A percentile compares a stretch with the other conserved stretches of the same genome.
Evolutionary conservation across 2,329 filamentous ascomycete species (phyloP).

Genomic region (Mollisiaceae sp.): DNA sequence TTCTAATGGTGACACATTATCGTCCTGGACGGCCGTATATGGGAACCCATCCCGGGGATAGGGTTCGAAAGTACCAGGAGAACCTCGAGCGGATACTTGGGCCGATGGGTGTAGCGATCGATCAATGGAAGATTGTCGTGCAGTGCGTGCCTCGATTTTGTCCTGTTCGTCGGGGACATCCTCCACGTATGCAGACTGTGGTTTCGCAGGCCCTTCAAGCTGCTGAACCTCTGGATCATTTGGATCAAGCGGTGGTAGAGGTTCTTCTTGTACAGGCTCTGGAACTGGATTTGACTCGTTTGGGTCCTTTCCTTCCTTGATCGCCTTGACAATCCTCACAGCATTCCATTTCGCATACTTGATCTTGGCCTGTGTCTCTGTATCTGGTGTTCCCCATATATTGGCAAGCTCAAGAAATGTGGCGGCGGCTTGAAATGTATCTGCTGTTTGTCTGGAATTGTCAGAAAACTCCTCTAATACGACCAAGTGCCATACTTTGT

Average conservation of each 20-base stretch:
- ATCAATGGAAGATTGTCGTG: slow-evolving; percentile 53
- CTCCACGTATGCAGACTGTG: slow-evolving; percentile 51
- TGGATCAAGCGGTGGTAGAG: slow-evolving; percentile 58
- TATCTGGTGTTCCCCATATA: slow-evolving; percentile 79
- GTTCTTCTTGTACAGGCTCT: slow-evolving; percentile 53
- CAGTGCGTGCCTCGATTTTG: slow-evolving; percentile 49
- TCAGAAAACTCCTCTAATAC: slow-evolving; percentile 10
- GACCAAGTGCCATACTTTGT: slow-evolving; percentile 69
- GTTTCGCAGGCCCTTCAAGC: slow-evolving; percentile 53
- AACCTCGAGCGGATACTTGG: slow-evolving; percentile 36
- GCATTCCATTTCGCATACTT: slow-evolving; percentile 98
- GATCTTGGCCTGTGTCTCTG: slow-evolving; percentile 82
- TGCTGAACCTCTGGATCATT: slow-evolving; percentile 68
- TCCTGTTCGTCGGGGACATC: slow-evolving; percentile 63
- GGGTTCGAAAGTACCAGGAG: slow-evolving; percentile 44
- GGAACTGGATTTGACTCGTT: slow-evolving; percentile 85
- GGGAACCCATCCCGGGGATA: slow-evolving; percentile 41
- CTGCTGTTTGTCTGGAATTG: slow-evolving; percentile 76
- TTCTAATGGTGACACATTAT: slow-evolving; percentile 59
- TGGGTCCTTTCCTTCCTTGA: slow-evolving; percentile 89
- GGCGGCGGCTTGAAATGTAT: slow-evolving; percentile 90
- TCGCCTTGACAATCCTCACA: slow-evolving; percentile 84
- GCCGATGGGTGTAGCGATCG: slow-evolving; percentile 53
- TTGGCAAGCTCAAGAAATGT: slow-evolving; percentile 89
- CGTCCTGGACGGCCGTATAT: slow-evolving; percentile 40